phyloP scores from a whole-genome alignment of 176 grass and related monocot genomes.

The Ensete ventricosum region DNA sequence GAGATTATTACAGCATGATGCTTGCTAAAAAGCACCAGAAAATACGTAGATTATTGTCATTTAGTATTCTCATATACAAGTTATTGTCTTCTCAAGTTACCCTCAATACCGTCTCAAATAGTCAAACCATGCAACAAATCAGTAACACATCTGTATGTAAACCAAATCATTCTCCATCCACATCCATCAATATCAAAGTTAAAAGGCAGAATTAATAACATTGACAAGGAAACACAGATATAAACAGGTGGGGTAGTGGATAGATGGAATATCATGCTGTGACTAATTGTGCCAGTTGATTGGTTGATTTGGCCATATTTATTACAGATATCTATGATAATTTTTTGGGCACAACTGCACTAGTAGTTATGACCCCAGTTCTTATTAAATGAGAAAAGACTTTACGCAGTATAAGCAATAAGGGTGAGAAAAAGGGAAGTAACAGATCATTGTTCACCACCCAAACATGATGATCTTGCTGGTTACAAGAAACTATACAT shows the following conservation, averaged over 20 bases:
- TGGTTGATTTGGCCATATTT: background rate
- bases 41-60: background rate
- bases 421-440: background rate
- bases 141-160: background rate
- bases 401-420: no score
- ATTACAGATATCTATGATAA: background rate
- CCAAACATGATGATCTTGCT: slow-evolving; percentile 28
- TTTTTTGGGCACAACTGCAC: background rate
- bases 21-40: background rate
- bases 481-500: slow-evolving; percentile 64
- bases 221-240: no score
- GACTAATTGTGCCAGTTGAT: background rate
- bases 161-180: background rate
- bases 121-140: background rate
- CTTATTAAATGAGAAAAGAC: background rate
- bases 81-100: background rate
- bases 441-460: slow-evolving; percentile 1
- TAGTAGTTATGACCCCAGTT: background rate
- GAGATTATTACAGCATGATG: background rate
- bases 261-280: no score
- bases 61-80: background rate
- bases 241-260: no score
- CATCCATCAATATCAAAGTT: background rate
- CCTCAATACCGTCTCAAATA: background rate
- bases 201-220: background rate